phyloP scores from a whole-genome alignment of 1,284 basidiomycete genomes.

The Rhodotorula sp. region DNA sequence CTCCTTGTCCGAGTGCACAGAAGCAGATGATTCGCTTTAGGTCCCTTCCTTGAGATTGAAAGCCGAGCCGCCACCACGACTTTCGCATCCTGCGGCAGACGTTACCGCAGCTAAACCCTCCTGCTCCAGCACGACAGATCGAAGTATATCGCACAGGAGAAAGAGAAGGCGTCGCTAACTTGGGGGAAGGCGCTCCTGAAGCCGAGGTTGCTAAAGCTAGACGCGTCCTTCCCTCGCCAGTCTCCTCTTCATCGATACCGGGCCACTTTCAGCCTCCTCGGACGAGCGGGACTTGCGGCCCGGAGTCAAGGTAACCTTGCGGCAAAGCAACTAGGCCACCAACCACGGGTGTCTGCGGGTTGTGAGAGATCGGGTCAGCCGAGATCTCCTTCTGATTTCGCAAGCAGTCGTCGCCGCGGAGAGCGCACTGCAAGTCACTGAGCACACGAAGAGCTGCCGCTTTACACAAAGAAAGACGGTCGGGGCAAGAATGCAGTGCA shows the following conservation, averaged over 20 bases:
- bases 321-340: slow-evolving; percentile 68
- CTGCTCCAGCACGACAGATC: not conserved
- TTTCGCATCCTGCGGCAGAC: not conserved
- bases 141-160: not conserved
- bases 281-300: slow-evolving; percentile 70
- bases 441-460: no score
- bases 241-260: slow-evolving; percentile 87
- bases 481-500: no score
- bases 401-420: slow-evolving; percentile 53
- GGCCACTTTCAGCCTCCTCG: slow-evolving; percentile 81
- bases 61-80: not conserved
- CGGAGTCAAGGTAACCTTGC: slow-evolving; percentile 89
- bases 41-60: not conserved
- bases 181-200: no score
- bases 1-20: not conserved
- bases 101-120: not conserved
- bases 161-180: no score
- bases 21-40: not conserved
- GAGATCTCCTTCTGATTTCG: no score
- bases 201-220: no score
- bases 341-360: slow-evolving; percentile 54
- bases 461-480: no score
- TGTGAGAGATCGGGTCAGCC: no score
- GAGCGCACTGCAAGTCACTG: no score
- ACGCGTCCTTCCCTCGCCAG: slow-evolving; percentile 64